Evolutionary conservation across 495 filamentous ascomycete genomes (phyloP), one percentile per base, ranked within the genome.

Genomic region (Tirmania nivea): DNA sequence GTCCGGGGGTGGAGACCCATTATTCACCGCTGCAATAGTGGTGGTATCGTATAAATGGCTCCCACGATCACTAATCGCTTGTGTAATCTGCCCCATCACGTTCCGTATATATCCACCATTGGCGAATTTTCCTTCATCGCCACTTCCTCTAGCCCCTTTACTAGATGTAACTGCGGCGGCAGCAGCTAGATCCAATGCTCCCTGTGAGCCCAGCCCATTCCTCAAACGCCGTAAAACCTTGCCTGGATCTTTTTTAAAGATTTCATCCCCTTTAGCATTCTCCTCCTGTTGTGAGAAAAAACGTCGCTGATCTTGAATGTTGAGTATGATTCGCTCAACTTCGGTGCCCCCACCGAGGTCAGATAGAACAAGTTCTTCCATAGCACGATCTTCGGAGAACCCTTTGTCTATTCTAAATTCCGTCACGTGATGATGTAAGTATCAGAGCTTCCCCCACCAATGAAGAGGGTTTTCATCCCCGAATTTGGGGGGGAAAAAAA

Each of bases 251-350:
- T 88, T 80, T 49, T 76, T 70, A 8, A 74, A 72, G 12, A 73
- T 73, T 52, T 86, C 76, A 20, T 75, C 73, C 5, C 73, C 72
- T 3, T 69, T 57, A 0, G 70, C 67, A 17, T 61, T 61, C n/a
- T 66, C 60, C 50, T 78, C 72, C 12, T 75, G 70, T 53, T 73
- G 76, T 0, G 80, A 74, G 67, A 93, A 89, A 65, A 93, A 86
- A 17, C 75, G 75, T 58, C 72, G 79, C 60, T 92, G 85, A 56
- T 94, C 83, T 55, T 82, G 82, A 58, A 96, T 82, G 59, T 86
- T 90, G 51, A 97, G 78, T 14, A 81, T 76, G 53, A 95, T 79
- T 1, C 81, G 77, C 50, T 77, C 74, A 49, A 86, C 79, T 52
- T 78, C 75, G 48, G 75, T 70, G 19, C 92, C 80, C 2, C 77